phyloP scores from a whole-genome alignment of 2,329 filamentous ascomycete species.

The Stachybotrys echinatus region DNA sequence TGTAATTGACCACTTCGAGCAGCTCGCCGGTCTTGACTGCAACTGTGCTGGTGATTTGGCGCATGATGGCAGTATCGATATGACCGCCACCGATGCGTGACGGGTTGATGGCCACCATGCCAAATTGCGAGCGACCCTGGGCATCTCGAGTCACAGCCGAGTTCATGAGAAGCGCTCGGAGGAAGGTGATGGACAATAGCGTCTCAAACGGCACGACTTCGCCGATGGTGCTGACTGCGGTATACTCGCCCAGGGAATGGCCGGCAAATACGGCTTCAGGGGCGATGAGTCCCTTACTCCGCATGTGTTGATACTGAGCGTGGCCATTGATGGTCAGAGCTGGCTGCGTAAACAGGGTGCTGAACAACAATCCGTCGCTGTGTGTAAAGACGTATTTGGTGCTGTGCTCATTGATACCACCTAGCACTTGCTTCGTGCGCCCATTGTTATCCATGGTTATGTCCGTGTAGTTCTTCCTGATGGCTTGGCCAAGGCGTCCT shows the following conservation, averaged over 20 bases:
- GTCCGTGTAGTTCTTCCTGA: constrained; percentile 98
- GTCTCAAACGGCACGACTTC: constrained; percentile 99
- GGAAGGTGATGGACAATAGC: constrained; percentile 97
- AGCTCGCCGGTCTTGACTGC: constrained; percentile 92
- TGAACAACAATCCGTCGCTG: constrained; percentile 90
- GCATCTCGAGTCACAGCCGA: constrained; percentile 96
- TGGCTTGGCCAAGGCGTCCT: constrained; percentile 92
- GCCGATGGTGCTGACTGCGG: constrained; percentile 90
- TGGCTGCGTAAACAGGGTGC: constrained; percentile 97
- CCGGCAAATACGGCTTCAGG: constrained; percentile 96
- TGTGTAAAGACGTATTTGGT: constrained; percentile 96
- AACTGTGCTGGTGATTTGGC: constrained; percentile 95
- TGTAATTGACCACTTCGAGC: constrained; percentile 97
- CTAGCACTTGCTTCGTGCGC: constrained; percentile 95
- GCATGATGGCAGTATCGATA: no score
- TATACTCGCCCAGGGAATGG: constrained; percentile 97
- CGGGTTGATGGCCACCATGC: constrained; percentile 98
- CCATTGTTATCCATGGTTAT: constrained; percentile 99
- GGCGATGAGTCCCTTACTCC: constrained; percentile 90
- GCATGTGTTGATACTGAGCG: constrained; percentile 99
- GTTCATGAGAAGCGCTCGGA: constrained; percentile 98
- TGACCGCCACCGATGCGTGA: constrained; percentile 97
- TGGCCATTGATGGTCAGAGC: constrained; percentile 99
- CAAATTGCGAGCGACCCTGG: constrained; percentile 91
- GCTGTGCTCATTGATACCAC: constrained; percentile 89